A percentile compares a stretch with the other conserved stretches of the same genome.
Conservation (phyloP, 116 monocot species). For the Cymodocea nodosa region DNA sequence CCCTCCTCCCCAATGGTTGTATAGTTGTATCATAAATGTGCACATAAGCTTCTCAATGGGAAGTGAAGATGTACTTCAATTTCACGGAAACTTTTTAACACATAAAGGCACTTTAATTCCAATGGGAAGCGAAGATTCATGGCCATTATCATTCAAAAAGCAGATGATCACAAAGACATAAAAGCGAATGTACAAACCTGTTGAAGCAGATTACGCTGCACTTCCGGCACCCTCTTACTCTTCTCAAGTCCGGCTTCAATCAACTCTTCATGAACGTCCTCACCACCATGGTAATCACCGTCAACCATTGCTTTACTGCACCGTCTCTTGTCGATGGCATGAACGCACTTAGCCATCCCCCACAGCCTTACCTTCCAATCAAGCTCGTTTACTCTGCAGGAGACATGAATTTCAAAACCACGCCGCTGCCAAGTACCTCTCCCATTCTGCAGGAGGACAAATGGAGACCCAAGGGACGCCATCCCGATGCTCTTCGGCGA, state of each 20-base stretch:
- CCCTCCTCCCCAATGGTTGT: too few relatives aligned
- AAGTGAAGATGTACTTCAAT: too few relatives aligned
- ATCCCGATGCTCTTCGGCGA: neutral
- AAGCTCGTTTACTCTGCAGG: neutral
- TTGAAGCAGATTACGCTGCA: slow-evolving; percentile 38
- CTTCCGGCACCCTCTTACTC: slow-evolving; percentile 35
- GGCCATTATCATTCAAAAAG: slow-evolving; percentile 1
- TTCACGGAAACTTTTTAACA: neutral
- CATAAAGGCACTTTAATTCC: neutral
- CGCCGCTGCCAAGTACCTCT: neutral
- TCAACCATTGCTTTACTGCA: neutral
- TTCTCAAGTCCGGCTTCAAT: slow-evolving; percentile 31
- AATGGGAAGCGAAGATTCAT: too few relatives aligned
- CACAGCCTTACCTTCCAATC: neutral
- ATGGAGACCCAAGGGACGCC: neutral
- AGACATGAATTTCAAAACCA: neutral
- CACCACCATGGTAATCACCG: neutral
- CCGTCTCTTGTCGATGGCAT: neutral
- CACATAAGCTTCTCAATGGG: too few relatives aligned
- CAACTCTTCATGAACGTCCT: slow-evolving; percentile 12
- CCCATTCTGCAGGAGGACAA: slow-evolving; percentile 5
- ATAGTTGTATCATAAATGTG: too few relatives aligned
- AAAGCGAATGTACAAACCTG: slow-evolving; percentile 21
- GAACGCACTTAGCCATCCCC: neutral
- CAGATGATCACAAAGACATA: neutral